phyloP scores from a whole-genome alignment of 2,329 filamentous ascomycete genomes.

The Botrytis fragariae region DNA sequence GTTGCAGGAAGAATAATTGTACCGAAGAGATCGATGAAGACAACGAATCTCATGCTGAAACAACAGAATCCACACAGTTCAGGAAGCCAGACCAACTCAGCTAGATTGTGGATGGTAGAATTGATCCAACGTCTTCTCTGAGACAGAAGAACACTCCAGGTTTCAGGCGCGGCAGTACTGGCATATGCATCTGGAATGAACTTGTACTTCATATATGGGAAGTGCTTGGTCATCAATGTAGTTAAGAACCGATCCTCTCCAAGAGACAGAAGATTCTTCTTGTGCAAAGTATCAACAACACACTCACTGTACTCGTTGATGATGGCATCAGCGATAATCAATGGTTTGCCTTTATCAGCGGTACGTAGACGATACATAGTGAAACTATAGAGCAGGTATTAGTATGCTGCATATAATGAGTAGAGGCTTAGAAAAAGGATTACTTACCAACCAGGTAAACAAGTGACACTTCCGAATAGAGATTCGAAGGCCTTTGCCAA shows the following conservation, averaged over 20 bases:
- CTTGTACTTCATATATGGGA: constrained; percentile 93
- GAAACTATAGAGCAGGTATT: constrained; percentile 63
- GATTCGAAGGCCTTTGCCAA: constrained; percentile 96
- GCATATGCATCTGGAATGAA: constrained; percentile 93
- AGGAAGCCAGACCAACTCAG: constrained; percentile 83
- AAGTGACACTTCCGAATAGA: constrained; percentile 95
- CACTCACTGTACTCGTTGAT: constrained; percentile 87
- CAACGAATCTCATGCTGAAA: constrained; percentile 96
- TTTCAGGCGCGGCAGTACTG: constrained; percentile 88
- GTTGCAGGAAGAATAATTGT: constrained; percentile 91
- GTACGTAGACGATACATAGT: constrained; percentile 97
- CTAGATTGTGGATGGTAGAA: constrained; percentile 95
- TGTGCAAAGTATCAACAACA: constrained; percentile 89
- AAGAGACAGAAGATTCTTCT: constrained; percentile 87
- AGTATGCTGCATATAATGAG: constrained; percentile 35
- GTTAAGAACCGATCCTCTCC: constrained; percentile 97
- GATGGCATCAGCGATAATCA: constrained; percentile 87
- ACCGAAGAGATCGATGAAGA: constrained; percentile 90
- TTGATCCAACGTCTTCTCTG: constrained; percentile 99
- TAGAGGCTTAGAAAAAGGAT: background rate
- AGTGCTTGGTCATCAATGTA: constrained; percentile 97
- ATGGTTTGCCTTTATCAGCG: constrained; percentile 86
- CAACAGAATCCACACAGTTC: constrained; percentile 99
- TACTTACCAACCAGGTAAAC: constrained; percentile 95
- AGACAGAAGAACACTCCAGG: constrained; percentile 91